phyloP scores from a whole-genome alignment of 192 early-diverging fungal species.

The Chytriomyces hyalinus region DNA sequence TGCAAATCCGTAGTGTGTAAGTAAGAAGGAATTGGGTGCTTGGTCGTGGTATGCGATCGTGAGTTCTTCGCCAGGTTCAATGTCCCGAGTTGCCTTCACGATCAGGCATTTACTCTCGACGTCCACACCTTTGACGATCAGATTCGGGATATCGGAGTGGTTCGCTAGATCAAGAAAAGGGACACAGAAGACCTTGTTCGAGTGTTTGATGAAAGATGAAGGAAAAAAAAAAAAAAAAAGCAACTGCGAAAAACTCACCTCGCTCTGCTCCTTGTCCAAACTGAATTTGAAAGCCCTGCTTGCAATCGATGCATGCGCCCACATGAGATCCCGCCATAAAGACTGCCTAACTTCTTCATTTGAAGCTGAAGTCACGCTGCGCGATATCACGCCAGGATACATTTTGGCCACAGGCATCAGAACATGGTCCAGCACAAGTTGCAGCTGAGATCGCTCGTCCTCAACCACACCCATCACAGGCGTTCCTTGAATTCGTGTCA shows the following conservation, averaged over 20 bases:
- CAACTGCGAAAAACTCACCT: background rate
- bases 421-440: conserved; percentile 14
- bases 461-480: conserved; percentile 3
- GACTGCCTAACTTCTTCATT: background rate
- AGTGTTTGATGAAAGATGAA: background rate
- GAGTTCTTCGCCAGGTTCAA: conserved; percentile 15
- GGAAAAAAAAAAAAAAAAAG: background rate
- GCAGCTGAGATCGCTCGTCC: conserved; percentile 14
- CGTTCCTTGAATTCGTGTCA: conserved; percentile 9
- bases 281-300: conserved; percentile 17
- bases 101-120: background rate
- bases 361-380: background rate
- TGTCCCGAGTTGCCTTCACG: conserved; percentile 10
- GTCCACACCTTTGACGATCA: conserved; percentile 20
- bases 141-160: conserved; percentile 16
- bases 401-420: conserved; percentile 1
- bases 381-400: conserved; percentile 7
- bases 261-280: conserved; percentile 14
- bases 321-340: conserved; percentile 14
- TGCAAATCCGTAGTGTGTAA: conserved; percentile 26
- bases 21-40: conserved; percentile 14
- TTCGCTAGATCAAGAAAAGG: conserved; percentile 22
- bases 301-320: conserved; percentile 22
- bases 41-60: conserved; percentile 30
- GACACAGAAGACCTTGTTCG: conserved; percentile 10